Conservation (phyloP, 164 flowering plant genomes). For the Aristolochia contorta region DNA sequence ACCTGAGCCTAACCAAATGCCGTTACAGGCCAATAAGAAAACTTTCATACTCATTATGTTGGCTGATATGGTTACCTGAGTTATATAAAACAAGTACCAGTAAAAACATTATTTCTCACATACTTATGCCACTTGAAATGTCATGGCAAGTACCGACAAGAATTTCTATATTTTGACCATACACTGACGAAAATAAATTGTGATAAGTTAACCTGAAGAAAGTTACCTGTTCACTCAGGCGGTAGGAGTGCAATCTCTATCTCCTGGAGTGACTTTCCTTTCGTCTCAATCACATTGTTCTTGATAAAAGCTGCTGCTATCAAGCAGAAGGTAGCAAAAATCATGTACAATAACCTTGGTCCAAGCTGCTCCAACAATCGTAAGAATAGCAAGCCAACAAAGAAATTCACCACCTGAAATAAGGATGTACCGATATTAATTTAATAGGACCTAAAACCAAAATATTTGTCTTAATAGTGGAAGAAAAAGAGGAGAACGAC, state of each 20-base stretch:
- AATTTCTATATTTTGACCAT: background rate
- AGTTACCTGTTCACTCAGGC: slow-evolving; percentile 8
- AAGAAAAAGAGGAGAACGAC: too few relatives aligned
- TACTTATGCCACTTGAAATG: background rate
- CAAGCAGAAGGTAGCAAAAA: slow-evolving; percentile 60
- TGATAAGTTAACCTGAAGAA: background rate
- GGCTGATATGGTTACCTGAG: too few relatives aligned
- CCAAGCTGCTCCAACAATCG: slow-evolving; percentile 78
- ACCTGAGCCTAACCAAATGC: too few relatives aligned
- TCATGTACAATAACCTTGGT: slow-evolving; percentile 53
- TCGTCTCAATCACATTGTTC: slow-evolving; percentile 83
- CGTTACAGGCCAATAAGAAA: too few relatives aligned
- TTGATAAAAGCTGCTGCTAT: slow-evolving; percentile 70
- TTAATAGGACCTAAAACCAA: too few relatives aligned
- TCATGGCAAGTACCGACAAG: background rate
- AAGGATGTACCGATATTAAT: background rate
- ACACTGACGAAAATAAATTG: background rate
- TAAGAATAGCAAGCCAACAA: slow-evolving; percentile 84
- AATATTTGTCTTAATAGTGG: too few relatives aligned
- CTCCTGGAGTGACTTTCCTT: slow-evolving; percentile 94
- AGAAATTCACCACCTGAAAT: slow-evolving; percentile 80
- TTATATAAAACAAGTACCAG: too few relatives aligned
- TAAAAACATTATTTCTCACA: too few relatives aligned
- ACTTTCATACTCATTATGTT: too few relatives aligned
- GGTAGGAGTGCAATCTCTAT: slow-evolving; percentile 92